Evolutionary conservation across 805 yeast genomes (phyloP).

Genomic region (Candida dajiaensis): DNA sequence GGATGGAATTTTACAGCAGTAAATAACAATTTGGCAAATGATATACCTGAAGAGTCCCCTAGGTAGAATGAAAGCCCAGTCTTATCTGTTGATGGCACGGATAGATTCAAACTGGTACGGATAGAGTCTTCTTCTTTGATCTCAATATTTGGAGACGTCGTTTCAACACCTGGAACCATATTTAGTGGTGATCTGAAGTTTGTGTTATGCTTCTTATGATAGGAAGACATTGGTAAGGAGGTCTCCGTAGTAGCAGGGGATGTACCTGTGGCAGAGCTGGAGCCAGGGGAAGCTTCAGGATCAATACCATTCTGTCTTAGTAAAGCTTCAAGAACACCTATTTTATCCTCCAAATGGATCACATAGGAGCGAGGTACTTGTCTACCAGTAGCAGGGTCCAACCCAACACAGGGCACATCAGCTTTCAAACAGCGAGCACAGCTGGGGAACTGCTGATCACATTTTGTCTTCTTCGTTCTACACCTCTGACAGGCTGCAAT

Average conservation of each 20-base stretch:
- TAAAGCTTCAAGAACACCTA: constrained; percentile 48
- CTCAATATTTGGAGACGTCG: constrained; percentile 7
- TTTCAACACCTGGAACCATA: neutral
- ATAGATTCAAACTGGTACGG: constrained; percentile 17
- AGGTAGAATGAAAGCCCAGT: constrained; percentile 28
- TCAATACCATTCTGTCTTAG: constrained; percentile 40
- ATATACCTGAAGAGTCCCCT: constrained; percentile 54
- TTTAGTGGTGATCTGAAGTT: neutral
- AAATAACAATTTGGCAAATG: constrained; percentile 70
- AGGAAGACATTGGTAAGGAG: neutral
- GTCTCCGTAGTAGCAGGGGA: neutral
- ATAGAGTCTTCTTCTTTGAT: constrained; percentile 17
- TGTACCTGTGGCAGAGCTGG: neutral
- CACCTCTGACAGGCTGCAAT: constrained; percentile 87
- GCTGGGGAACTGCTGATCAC: constrained; percentile 52
- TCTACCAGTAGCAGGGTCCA: constrained; percentile 85
- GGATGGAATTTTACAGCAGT: constrained; percentile 66
- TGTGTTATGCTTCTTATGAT: neutral
- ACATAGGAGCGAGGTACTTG: constrained; percentile 80
- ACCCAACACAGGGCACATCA: constrained; percentile 69
- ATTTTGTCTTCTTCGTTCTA: constrained; percentile 58
- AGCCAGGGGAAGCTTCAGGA: constrained; percentile 16
- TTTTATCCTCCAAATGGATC: constrained; percentile 60
- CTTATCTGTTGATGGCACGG: constrained; percentile 12
- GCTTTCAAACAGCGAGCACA: constrained; percentile 54